phyloP scores from a whole-genome alignment of 352 stramenopile genomes.

The Globisporangium polare region DNA sequence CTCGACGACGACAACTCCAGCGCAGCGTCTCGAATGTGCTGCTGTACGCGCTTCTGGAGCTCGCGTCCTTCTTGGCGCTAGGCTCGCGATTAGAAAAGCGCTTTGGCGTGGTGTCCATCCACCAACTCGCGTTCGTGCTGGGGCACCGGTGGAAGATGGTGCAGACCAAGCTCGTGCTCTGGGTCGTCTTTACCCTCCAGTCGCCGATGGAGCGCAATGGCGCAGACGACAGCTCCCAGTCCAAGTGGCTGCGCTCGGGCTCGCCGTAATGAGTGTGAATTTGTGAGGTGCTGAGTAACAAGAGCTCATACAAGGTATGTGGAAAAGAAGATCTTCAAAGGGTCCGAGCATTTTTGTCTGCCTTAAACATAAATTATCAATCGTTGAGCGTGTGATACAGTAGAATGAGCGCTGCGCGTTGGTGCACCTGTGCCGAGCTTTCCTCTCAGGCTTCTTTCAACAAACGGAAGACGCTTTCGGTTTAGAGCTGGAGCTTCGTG shows the following conservation, averaged over 20 bases:
- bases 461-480: too few species aligned
- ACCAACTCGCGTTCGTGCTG: conserved; percentile 31
- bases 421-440: too few species aligned
- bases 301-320: not conserved
- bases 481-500: conserved; percentile 4
- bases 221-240: conserved; percentile 6
- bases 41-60: too few species aligned
- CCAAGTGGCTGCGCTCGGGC: not conserved
- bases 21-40: too few species aligned
- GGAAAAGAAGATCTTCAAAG: too few species aligned
- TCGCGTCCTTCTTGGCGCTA: too few species aligned
- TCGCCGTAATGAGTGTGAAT: not conserved
- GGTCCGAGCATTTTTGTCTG: too few species aligned
- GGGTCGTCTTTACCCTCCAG: conserved; percentile 31
- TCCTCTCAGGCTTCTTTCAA: too few species aligned
- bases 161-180: conserved; percentile 31
- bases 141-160: conserved; percentile 24
- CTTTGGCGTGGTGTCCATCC: conserved; percentile 19
- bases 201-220: conserved; percentile 27
- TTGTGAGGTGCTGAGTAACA: not conserved
- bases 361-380: too few species aligned
- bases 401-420: too few species aligned
- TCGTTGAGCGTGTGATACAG: too few species aligned
- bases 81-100: conserved; percentile 12
- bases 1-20: too few species aligned